Evolutionary conservation across 2,329 filamentous ascomycete species (phyloP).

Genomic region (Aspergillus eucalypticola): DNA sequence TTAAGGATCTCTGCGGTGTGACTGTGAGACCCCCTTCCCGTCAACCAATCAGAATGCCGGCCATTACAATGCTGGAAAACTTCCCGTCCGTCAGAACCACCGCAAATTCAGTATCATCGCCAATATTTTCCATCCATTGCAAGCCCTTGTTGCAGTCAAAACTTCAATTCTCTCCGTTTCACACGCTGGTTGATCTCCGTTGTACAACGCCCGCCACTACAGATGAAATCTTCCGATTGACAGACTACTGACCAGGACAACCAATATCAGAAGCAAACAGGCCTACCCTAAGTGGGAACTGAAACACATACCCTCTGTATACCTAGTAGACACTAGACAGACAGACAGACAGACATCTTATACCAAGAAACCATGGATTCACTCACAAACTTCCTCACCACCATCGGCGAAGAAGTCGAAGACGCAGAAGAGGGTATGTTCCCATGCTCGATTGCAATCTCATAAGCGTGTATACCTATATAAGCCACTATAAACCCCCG

Average conservation of each 20-base stretch:
- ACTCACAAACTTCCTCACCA: constrained; percentile 39
- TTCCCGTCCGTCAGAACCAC: not conserved
- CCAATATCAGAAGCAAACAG: not conserved
- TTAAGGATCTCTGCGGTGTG: not conserved
- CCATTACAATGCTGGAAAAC: not conserved
- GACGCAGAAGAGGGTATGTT: constrained; percentile 62
- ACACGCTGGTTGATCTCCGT: not conserved
- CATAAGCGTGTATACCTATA: not conserved
- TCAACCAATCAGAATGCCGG: not conserved
- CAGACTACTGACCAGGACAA: not conserved
- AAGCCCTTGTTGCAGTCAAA: not conserved
- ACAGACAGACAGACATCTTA: not conserved
- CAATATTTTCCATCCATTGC: not conserved
- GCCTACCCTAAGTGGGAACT: not conserved
- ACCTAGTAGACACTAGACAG: not conserved
- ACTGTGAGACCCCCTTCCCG: not conserved
- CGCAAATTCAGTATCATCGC: not conserved
- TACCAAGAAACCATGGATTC: constrained; percentile 6
- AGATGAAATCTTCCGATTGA: constrained; percentile 5
- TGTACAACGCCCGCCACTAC: not conserved
- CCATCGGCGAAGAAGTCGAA: constrained; percentile 53
- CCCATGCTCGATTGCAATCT: not conserved
- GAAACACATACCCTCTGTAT: not conserved
- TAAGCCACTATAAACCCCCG: not conserved
- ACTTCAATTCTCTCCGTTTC: not conserved